These are phyloP conservation scores for Xylaria nigripes DNA, from an alignment of 495 filamentous ascomycete species.

Conservation along the genomic window DNA sequence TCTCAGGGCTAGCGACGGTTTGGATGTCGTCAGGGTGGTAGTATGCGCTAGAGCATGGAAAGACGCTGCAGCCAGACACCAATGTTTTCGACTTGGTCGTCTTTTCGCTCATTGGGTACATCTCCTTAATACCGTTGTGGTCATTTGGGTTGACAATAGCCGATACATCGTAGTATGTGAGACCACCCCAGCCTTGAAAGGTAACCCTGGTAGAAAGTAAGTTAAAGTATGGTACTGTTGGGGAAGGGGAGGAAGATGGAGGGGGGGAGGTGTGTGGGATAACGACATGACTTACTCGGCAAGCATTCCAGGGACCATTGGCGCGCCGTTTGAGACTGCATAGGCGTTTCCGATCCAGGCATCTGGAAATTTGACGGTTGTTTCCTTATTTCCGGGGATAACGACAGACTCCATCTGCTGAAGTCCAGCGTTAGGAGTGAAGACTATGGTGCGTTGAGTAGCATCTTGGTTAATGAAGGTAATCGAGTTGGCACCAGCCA, in stretches of 20 bases:
- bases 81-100: conserved; percentile 10
- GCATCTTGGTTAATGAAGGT: conserved; percentile 43
- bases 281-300: conserved; percentile 30
- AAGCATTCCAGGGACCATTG: conserved; percentile 40
- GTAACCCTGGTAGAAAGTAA: conserved; percentile 16
- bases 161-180: conserved; percentile 46
- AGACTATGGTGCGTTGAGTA: conserved; percentile 35
- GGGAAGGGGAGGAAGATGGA: not conserved
- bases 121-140: conserved; percentile 35
- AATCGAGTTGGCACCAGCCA: conserved; percentile 33
- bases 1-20: conserved; percentile 34
- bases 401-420: conserved; percentile 18
- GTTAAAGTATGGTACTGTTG: not conserved
- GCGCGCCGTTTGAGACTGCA: conserved; percentile 31
- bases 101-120: conserved; percentile 31
- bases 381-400: conserved; percentile 22
- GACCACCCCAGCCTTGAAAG: conserved; percentile 35
- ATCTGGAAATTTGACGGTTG: conserved; percentile 29
- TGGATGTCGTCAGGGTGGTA: conserved; percentile 41
- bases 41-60: conserved; percentile 43
- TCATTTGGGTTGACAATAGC: conserved; percentile 46
- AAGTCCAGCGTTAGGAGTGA: conserved; percentile 30
- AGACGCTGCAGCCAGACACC: conserved; percentile 39
- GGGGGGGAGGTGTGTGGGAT: not conserved
- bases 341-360: conserved; percentile 44